Evolutionary conservation across 768 basidiomycete species (phyloP).

Genomic region (Mrakia frigida): DNA sequence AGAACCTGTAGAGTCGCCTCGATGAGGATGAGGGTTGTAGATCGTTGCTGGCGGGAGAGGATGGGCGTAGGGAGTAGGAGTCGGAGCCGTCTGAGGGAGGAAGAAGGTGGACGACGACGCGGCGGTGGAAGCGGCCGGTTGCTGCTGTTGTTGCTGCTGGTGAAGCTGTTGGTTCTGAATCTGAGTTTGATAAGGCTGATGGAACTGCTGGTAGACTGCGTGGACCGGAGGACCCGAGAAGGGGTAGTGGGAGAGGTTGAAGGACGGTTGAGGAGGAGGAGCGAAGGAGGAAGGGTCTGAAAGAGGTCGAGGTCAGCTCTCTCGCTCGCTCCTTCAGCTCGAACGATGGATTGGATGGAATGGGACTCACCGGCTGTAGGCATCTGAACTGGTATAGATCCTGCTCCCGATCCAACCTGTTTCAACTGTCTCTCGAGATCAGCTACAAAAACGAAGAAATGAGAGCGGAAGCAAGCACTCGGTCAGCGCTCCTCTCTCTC

Average conservation of each 20-base stretch:
- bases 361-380: background rate
- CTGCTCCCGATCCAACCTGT: conserved; percentile 9
- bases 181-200: background rate
- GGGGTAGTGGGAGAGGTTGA: conserved; percentile 8
- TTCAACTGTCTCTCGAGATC: conserved; percentile 4
- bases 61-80: background rate
- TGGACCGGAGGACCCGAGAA: background rate
- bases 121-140: background rate
- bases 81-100: background rate
- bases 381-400: background rate
- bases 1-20: background rate
- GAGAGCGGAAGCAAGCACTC: background rate
- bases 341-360: background rate
- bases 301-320: background rate
- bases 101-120: background rate
- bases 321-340: background rate
- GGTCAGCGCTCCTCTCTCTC: background rate
- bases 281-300: background rate
- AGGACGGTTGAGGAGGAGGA: background rate
- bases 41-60: background rate
- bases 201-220: conserved; percentile 6
- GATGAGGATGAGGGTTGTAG: background rate
- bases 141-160: background rate
- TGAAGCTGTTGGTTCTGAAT: background rate
- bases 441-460: background rate